phyloP scores from a whole-genome alignment of 75 land plant species.

The Picea glauca region DNA sequence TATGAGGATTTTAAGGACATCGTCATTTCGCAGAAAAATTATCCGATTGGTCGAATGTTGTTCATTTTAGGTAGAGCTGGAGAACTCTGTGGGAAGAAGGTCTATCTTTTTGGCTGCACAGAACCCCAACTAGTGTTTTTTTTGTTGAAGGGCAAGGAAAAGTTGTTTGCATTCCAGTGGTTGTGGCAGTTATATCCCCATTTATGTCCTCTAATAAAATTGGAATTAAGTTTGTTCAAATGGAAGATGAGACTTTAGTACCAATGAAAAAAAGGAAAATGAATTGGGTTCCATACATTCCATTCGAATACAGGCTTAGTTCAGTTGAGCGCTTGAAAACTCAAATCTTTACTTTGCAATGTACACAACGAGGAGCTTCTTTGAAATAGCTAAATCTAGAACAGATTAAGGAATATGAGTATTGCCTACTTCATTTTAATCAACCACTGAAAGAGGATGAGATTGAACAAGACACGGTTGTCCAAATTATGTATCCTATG shows the following conservation, averaged over 20 bases:
- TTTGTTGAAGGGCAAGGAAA: too few relatives aligned
- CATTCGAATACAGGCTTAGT: constrained; percentile 67
- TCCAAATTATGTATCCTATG: constrained; percentile 74
- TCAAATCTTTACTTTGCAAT: constrained; percentile 80
- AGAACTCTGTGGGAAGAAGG: too few relatives aligned
- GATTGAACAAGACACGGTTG: too few relatives aligned
- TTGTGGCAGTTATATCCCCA: constrained; percentile 89
- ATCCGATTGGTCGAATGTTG: too few relatives aligned
- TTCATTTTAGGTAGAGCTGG: too few relatives aligned
- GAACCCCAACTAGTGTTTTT: too few relatives aligned
- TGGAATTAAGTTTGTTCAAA: constrained; percentile 94
- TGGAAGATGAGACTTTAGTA: constrained; percentile 79
- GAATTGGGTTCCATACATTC: constrained; percentile 95
- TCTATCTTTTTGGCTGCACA: too few relatives aligned
- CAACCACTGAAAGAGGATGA: constrained; percentile 88
- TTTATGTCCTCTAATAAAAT: constrained; percentile 95
- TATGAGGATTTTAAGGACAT: constrained; percentile 79
- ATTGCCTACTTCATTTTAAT: constrained; percentile 91
- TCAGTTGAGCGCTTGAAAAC: constrained; percentile 76
- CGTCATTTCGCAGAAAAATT: too few relatives aligned
- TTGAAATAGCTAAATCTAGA: constrained; percentile 80
- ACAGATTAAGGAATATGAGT: constrained; percentile 86
- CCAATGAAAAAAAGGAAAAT: constrained; percentile 98
- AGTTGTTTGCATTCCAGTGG: too few relatives aligned
- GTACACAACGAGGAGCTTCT: constrained; percentile 94